A percentile compares a stretch with the other conserved stretches of the same genome.
Evolutionary conservation across 495 filamentous ascomycete species (phyloP).

Genomic region (Tuber brumale): DNA sequence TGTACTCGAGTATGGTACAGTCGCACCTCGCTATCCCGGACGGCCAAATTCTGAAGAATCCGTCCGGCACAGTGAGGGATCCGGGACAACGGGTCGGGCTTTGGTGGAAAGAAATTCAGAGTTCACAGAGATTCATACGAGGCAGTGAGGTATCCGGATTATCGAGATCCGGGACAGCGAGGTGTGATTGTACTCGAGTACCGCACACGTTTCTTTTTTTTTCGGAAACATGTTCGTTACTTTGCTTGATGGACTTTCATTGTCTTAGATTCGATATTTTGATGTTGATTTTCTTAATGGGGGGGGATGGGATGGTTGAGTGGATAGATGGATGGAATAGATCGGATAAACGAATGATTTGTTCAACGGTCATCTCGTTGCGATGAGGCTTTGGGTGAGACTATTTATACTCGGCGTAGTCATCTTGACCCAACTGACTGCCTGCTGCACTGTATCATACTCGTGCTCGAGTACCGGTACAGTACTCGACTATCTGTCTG

Average conservation of each 20-base stretch:
- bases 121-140: too few relatives aligned
- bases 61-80: too few relatives aligned
- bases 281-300: neutral
- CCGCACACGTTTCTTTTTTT: too few relatives aligned
- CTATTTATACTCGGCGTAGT: conserved; percentile 1
- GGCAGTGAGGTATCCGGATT: too few relatives aligned
- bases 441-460: neutral
- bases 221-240: neutral
- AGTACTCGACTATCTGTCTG: neutral
- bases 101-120: too few relatives aligned
- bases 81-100: too few relatives aligned
- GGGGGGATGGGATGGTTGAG: neutral
- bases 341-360: conserved; percentile 3
- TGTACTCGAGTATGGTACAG: neutral
- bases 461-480: neutral
- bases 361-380: conserved; percentile 4
- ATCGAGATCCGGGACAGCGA: too few relatives aligned
- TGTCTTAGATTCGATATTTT: neutral
- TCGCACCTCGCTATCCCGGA: too few relatives aligned
- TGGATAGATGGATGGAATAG: neutral
- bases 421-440: neutral
- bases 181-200: neutral
- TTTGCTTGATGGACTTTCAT: neutral
- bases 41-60: too few relatives aligned
- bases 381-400: neutral